Base-by-base conservation (phyloP, 768 basidiomycete genomes). In the Phylloporus sp. region DNA sequence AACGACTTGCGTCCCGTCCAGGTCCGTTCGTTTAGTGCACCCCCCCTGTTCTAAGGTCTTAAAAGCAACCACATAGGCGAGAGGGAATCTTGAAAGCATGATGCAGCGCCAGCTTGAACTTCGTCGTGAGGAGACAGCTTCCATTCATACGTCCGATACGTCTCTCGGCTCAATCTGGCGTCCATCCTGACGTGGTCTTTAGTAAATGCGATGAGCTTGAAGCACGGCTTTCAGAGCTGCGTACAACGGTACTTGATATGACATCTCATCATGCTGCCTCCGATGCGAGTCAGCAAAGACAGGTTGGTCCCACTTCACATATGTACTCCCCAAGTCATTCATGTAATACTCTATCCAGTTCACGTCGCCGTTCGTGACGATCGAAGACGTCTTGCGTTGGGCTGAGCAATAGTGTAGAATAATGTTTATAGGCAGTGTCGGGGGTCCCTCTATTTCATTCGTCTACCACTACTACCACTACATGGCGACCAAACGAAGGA, bases 1-100 rank as follows among this genome's bases (percentile, higher is more conserved):
- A 95, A 95, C 59, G 90, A 92, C 57, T 68, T 94, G 41, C 79
- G 92, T 21, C 91, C 90, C 1, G 86, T 92, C 5, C 91, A 94
- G 77, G 90, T 83, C 21, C 10, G 67, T 60, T 52, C 34, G 44
- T 37, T 41, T 41, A n/a, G 23, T 48, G 27, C 31, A 22, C 17
- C 15, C 18, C 7, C 21, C 22, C 37, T 15, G 15, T 26, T n/a
- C n/a, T n/a, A n/a, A 46, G 22, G 49, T 43, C 27, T 37, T 24
- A 24, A 22, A 55, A 9, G 9, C n/a, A 27, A 24, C 21, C 15
- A 17, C 13, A 14, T 54, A 90, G 84, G 90, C 91, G 13, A 72
- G 91, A 54, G 84, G 78, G 28, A 88, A 85, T 56, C 73, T 94
- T 35, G 90, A 92, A 61, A 68, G 73, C 8, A 82, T 92, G 84